Base-by-base conservation (phyloP, 2,329 filamentous ascomycete species). In the Monilinia polystroma region DNA sequence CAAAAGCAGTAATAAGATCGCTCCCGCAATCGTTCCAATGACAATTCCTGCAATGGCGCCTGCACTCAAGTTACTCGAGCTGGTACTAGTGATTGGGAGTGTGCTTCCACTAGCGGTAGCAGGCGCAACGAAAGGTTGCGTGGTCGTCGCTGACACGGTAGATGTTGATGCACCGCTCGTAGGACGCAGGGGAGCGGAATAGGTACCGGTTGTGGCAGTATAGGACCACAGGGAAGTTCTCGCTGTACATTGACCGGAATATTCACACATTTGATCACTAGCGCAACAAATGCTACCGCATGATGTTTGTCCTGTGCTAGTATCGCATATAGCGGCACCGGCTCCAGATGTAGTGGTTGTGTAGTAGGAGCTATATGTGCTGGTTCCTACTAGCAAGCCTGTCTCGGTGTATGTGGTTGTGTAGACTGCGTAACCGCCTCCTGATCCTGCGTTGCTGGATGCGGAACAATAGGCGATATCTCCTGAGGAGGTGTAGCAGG, bases 11-110 rank as follows among this genome's bases (percentile, higher is more conserved):
- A 93, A 84, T 2, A 93, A 80, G 52, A 83, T 78, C 47, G 92
- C 81, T 69, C 89, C 90, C 18, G 84, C 83, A 59, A 93, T 81
- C 14, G 86, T 84, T 69, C 90, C 90, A 66, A 93, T 88, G 71
- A 93, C 90, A 73, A 93, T 93, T 68, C 90, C 90, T 20, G 91
- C 90, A 73, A 93, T 93, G 68, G 89, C 90, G 63, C 90, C 90
- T 54, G 82, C 84, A 73, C 87, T 90, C 64, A 93, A 82, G 23
- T 76, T 78, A 54, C 79, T 58, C 26, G 52, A 51, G 41, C 67
- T 35, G 12, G 47, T 16, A 8, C 58, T 56, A 7, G 66, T 58
- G 14, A 74, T 68, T 16, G 74, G 74, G 11, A 75, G 58, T 1
- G 68, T 58, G 52, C 67, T 75, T 38, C 81, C 81, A 56, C 81